Percentiles rank a stretch among this genome's conserved stretches.
Evolutionary conservation across 208 protist species (phyloP).

Genomic region (Tritrichomonas foetus): DNA sequence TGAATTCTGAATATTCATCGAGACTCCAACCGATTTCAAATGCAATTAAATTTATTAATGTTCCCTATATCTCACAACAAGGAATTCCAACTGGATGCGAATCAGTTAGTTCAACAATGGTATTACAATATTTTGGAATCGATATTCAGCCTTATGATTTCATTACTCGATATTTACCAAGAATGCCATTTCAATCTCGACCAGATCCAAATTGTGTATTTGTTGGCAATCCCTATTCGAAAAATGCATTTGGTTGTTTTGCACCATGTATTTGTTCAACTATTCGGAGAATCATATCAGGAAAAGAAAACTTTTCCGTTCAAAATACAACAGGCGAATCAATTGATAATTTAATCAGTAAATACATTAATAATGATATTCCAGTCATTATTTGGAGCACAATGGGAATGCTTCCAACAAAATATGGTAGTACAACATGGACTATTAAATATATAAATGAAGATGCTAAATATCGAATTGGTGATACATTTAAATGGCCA

Average conservation of each 20-base stretch:
- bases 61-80: neutral
- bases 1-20: no score
- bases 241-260: neutral
- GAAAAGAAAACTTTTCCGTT: neutral
- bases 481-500: neutral
- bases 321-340: neutral
- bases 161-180: neutral
- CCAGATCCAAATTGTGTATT: neutral
- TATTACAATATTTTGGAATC: neutral
- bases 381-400: neutral
- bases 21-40: neutral
- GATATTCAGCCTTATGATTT: neutral
- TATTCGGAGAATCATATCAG: neutral
- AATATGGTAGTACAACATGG: neutral
- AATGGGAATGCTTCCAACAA: neutral
- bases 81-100: neutral
- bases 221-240: neutral
- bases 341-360: neutral
- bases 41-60: neutral
- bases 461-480: neutral
- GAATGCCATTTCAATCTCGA: neutral
- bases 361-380: neutral
- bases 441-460: neutral
- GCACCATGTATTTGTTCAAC: neutral
- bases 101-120: neutral